A percentile compares a stretch with the other conserved stretches of the same genome.
Conservation (phyloP, 306 rosid genomes). For the Corylus heterophylla region DNA sequence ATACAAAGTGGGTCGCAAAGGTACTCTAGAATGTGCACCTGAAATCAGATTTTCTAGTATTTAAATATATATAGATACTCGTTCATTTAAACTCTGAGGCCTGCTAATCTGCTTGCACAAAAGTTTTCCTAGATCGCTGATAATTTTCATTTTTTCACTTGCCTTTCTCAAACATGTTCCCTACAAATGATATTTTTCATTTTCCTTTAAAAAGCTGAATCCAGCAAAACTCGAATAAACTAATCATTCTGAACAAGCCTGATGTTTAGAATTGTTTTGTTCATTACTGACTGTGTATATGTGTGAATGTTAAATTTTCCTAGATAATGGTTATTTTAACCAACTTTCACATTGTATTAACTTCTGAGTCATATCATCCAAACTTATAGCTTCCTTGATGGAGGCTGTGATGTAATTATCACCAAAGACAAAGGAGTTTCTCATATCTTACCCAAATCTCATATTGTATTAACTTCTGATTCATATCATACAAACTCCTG, state of each 20-base stretch:
- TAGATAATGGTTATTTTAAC: neutral
- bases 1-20: conserved; percentile 93
- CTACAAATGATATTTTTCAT: neutral
- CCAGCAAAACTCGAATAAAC: neutral
- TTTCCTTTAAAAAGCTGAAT: neutral
- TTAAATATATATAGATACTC: neutral
- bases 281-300: neutral
- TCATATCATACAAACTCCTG: conserved; percentile 16
- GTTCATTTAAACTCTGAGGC: neutral
- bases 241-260: too few species aligned
- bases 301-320: neutral
- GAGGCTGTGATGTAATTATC: conserved; percentile 83
- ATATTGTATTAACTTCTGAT: conserved; percentile 3
- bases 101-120: neutral
- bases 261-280: neutral
- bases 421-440: conserved; percentile 91
- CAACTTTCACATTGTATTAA: neutral
- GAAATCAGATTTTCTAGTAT: neutral
- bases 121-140: neutral
- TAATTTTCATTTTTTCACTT: neutral
- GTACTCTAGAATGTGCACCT: conserved; percentile 32
- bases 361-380: conserved; percentile 15
- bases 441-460: neutral
- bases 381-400: conserved; percentile 19
- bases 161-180: neutral